Evolutionary conservation across 306 rosid genomes (phyloP).

Genomic region (Geum urbanum): DNA sequence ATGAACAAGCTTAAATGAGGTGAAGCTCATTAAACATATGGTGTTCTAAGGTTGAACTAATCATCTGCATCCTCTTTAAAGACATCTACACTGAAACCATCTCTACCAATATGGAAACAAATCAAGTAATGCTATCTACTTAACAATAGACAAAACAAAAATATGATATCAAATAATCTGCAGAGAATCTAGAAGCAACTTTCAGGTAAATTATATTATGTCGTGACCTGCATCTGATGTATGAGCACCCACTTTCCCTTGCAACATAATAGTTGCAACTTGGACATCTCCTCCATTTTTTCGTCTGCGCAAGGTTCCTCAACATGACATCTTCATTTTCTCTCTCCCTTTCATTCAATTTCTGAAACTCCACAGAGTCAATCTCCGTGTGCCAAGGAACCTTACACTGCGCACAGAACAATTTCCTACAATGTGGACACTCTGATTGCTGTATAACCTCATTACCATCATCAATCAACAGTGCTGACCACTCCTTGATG

Average conservation of each 20-base stretch:
- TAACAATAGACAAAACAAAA: neutral
- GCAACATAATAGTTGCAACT: constrained; percentile 39
- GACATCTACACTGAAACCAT: neutral
- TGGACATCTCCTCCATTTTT: constrained; percentile 57
- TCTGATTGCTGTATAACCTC: constrained; percentile 15
- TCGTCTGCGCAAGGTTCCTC: constrained; percentile 28
- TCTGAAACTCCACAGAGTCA: constrained; percentile 34
- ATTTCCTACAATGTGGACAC: constrained; percentile 49
- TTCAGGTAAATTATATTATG: neutral
- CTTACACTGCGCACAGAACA: constrained; percentile 45
- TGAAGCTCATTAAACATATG: neutral
- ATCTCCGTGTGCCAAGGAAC: constrained; percentile 53
- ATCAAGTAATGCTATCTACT: neutral
- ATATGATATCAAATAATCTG: neutral
- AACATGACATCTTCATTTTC: constrained; percentile 28
- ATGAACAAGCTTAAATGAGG: no score
- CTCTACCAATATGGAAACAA: neutral
- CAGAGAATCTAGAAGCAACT: neutral
- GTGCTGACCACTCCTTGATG: constrained; percentile 46
- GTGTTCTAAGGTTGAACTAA: neutral
- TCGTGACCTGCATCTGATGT: constrained; percentile 47
- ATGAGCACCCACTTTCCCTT: constrained; percentile 38
- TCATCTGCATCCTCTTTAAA: neutral
- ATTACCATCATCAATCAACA: constrained; percentile 21
- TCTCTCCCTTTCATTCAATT: constrained; percentile 20